phyloP scores from a whole-genome alignment of 2,329 filamentous ascomycete species.

The Cercospora sp. region DNA sequence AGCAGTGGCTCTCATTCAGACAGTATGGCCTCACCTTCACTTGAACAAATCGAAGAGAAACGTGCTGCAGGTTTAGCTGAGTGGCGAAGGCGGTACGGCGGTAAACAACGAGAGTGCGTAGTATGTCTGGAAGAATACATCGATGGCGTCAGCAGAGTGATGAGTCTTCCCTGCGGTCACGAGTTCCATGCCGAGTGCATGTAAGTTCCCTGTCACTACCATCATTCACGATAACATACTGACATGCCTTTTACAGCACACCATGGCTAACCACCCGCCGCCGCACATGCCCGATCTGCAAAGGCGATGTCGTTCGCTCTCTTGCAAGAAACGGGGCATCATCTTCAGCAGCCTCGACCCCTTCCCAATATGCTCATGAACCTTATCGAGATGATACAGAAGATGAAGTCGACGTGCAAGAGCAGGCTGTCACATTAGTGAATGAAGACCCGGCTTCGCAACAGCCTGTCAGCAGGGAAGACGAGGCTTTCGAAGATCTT shows the following conservation, averaged over 20 bases:
- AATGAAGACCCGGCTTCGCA: slow-evolving; percentile 38
- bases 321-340: slow-evolving; percentile 33
- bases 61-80: slow-evolving; percentile 51
- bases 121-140: slow-evolving; percentile 96
- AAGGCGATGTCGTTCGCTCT: slow-evolving; percentile 81
- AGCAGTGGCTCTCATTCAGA: slow-evolving; percentile 33
- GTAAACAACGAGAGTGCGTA: slow-evolving; percentile 80
- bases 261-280: slow-evolving; percentile 95
- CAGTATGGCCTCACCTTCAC: slow-evolving; percentile 31
- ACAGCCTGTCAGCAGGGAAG: slow-evolving; percentile 37
- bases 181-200: slow-evolving; percentile 99
- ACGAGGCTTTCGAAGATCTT: slow-evolving; percentile 40
- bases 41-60: slow-evolving; percentile 54
- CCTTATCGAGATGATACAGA: slow-evolving; percentile 27
- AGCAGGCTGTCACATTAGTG: slow-evolving; percentile 35
- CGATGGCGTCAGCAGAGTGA: slow-evolving; percentile 89
- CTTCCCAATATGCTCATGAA: slow-evolving; percentile 10
- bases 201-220: slow-evolving; percentile 60
- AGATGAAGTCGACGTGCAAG: slow-evolving; percentile 37
- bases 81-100: slow-evolving; percentile 61
- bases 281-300: slow-evolving; percentile 97
- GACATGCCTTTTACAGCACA: slow-evolving; percentile 58
- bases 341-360: slow-evolving; percentile 22
- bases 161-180: slow-evolving; percentile 95
- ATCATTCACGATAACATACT: neutral